Conservation (phyloP, 75 land plant species). For the Pinus albicaulis region DNA sequence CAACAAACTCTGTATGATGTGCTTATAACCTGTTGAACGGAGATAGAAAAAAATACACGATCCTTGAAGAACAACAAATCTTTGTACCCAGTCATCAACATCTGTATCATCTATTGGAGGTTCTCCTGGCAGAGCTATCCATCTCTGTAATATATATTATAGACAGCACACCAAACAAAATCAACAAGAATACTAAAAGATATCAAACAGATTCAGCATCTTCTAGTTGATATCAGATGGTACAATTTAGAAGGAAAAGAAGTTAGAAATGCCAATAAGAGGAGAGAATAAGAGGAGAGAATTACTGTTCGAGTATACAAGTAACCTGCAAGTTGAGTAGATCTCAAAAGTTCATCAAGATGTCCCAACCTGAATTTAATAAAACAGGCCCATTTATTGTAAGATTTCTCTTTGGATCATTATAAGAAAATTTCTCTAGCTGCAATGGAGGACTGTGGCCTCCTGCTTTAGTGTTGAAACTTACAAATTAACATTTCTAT, state of each 20-base stretch:
- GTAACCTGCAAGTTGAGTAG: conserved; percentile 83
- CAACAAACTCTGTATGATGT: not conserved
- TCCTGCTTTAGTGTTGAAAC: not conserved
- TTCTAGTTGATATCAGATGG: not conserved
- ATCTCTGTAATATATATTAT: conserved; percentile 51
- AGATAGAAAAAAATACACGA: conserved; percentile 73
- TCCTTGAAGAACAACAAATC: conserved; percentile 88
- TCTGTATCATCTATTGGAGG: conserved; percentile 88
- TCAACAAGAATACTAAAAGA: conserved; percentile 1
- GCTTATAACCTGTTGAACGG: conserved; percentile 63
- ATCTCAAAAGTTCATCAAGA: conserved; percentile 79
- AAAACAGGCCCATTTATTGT: not conserved
- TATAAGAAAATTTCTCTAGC: not conserved
- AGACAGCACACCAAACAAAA: conserved; percentile 1
- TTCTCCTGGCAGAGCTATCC: conserved; percentile 91
- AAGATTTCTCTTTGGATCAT: conserved; percentile 3
- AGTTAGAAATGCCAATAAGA: conserved; percentile 8
- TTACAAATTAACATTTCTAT: not conserved
- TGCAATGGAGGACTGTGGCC: not conserved
- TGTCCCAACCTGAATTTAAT: conserved; percentile 73
- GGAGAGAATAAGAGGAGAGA: not conserved
- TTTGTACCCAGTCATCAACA: conserved; percentile 96
- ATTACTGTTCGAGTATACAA: conserved; percentile 80
- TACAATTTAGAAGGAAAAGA: not conserved
- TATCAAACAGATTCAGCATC: not conserved